Percentiles rank a stretch among this genome's conserved stretches.
phyloP scores from a whole-genome alignment of 768 basidiomycete genomes.

The Leccinellum albellum region DNA sequence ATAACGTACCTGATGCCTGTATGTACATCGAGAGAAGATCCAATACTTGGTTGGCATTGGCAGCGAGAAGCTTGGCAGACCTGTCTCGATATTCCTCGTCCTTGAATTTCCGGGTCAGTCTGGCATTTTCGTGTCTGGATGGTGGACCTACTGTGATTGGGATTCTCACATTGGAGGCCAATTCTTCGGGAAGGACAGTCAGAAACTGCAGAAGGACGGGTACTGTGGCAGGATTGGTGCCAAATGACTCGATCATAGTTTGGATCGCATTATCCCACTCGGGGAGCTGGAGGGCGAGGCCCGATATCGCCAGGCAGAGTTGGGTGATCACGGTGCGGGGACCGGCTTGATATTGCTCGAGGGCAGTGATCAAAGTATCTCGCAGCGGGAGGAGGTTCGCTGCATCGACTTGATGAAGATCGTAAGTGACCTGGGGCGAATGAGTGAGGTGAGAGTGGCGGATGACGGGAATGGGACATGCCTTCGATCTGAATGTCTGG shows the following conservation, averaged over 20 bases:
- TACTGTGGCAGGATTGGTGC: constrained; percentile 79
- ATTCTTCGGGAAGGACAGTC: constrained; percentile 87
- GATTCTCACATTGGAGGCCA: constrained; percentile 78
- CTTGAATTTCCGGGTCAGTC: constrained; percentile 35
- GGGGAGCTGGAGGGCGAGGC: constrained; percentile 85
- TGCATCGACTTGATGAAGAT: constrained; percentile 81
- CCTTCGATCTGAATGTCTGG: constrained; percentile 95
- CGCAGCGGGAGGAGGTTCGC: constrained; percentile 73
- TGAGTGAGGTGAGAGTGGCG: constrained; percentile 31
- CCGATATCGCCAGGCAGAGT: constrained; percentile 84
- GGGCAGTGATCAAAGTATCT: constrained; percentile 78
- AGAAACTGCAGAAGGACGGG: constrained; percentile 85
- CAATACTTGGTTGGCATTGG: constrained; percentile 68
- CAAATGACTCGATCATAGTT: constrained; percentile 80
- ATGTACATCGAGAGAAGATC: constrained; percentile 84
- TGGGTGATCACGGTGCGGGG: constrained; percentile 85
- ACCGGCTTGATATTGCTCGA: constrained; percentile 69
- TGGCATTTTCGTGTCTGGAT: background rate
- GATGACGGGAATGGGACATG: constrained; percentile 34
- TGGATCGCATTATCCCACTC: constrained; percentile 81
- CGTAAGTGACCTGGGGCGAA: constrained; percentile 79
- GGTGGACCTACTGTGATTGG: constrained; percentile 73
- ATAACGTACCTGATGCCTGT: constrained; percentile 71
- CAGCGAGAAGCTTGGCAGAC: constrained; percentile 57
- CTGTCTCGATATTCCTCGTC: constrained; percentile 72